Conservation (phyloP, 2,329 filamentous ascomycete genomes). For the Boeremia lycopersici region DNA sequence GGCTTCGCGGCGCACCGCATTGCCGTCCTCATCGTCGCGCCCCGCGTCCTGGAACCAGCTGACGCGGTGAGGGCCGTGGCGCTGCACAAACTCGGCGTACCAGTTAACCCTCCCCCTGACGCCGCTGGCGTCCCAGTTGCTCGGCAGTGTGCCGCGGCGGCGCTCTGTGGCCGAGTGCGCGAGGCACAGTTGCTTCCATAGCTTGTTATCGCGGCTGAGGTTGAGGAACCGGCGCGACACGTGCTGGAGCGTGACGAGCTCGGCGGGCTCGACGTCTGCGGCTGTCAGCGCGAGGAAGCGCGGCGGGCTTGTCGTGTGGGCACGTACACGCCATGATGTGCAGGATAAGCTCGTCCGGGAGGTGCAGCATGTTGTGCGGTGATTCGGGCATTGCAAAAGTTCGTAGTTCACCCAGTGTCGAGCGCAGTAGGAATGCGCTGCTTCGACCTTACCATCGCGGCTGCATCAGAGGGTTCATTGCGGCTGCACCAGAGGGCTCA, state of each 20-base stretch:
- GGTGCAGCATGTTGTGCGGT: constrained; percentile 24
- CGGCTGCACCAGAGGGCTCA: neutral
- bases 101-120: constrained; percentile 75
- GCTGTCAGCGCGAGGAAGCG: neutral
- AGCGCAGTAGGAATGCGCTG: neutral
- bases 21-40: constrained; percentile 46
- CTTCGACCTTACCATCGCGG: neutral
- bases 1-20: constrained; percentile 62
- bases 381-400: too few species aligned
- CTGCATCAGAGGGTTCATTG: neutral
- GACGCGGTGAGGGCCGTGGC: constrained; percentile 74
- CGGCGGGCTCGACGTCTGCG: constrained; percentile 64
- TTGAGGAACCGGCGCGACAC: constrained; percentile 69
- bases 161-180: constrained; percentile 61
- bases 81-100: constrained; percentile 88
- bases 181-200: constrained; percentile 70
- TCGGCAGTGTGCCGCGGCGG: constrained; percentile 68
- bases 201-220: constrained; percentile 65
- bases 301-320: neutral
- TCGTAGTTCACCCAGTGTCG: neutral
- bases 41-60: constrained; percentile 76
- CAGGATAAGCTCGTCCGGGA: constrained; percentile 50
- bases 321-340: constrained; percentile 50
- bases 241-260: constrained; percentile 71
- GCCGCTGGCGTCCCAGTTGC: constrained; percentile 84